Base-by-base conservation (phyloP, 2,329 filamentous ascomycete genomes). In the Graphilbum fragrans region DNA sequence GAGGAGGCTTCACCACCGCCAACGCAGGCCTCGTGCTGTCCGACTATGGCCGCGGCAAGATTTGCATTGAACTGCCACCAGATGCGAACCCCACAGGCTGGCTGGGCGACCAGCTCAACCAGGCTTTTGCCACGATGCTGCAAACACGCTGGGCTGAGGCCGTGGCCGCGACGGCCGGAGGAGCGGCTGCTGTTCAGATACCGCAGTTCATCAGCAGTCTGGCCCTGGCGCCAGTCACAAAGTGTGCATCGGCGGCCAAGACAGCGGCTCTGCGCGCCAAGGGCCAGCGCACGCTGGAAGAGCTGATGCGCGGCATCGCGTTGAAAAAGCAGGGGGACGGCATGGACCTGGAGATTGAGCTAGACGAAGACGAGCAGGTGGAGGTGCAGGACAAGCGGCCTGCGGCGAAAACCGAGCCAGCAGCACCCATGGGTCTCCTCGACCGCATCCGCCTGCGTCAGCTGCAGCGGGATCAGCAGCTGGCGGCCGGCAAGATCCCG, bases 361-460 rank as follows among this genome's bases (percentile, higher is more conserved):
- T 29, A 14, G 32, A 34, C 10, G 35, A 52, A 29, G 36, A 14
- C 25, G 7, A 38, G 37, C 23, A 31, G n/a, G 32, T 38, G 37
- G 14, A 38, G 37, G n/a, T 20, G 17, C 25, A 38, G 49, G 35
- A 36, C 31, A 9, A 17, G 36, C 7, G 19, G 17, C n/a, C 35
- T 5, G 41, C 33, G 17, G 20, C 41, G 4, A 8, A 19, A n/a
- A 34, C 22, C 11, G 5, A 20, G 8, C 20, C 37, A 5, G 32
- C 29, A 2, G 6, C 37, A 1, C 41, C 78, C 61, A 77, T 82
- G 64, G 76, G 74, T 41, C 73, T 93, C 20, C 68, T 92, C 43
- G 83, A 88, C 57, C 80, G 83, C 38, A 74, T 93, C 48, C 79
- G 82, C 47, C 67, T 72, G 41, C 90, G 90, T 63, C 74, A 83